Evolutionary conservation across 257 asterid species (phyloP), one percentile per base, ranked within the genome.

Genomic region (Solanum lycopersicoides): DNA sequence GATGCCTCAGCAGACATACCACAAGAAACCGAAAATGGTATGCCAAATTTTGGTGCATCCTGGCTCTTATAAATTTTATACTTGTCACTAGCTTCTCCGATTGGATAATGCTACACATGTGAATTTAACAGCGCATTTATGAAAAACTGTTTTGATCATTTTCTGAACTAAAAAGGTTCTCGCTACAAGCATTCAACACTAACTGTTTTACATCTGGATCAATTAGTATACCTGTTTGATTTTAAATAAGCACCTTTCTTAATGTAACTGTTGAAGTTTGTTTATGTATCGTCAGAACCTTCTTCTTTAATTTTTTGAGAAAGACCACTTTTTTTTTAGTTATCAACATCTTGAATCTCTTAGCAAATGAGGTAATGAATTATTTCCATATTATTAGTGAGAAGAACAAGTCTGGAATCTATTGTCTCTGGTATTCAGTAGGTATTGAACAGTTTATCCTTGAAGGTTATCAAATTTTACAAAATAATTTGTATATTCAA

Each of bases 1-100:
- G 91, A 90, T 88, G 91, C 92, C 88, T 90, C 94, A 45, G 87
- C 87, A 68, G 94, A 93, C 50, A 91, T 91, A 85, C 63, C 93
- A 79, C 91, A 91, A 71, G 95, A 89, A 65, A 88, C 89, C 41
- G 94, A 93, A 89, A 87, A 90, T 84, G 97, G 98, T 95, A 92
- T 35, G 59, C 72, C 87, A 28, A 73, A 41, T 88, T 30, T 86
- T 73, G 87, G 35, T 87, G 82, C 80, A 32, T 83, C 50, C 63
- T 45, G 74, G 20, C 11, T 79, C 84, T 74, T 42, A 35, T 75
- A 11, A 86, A 11, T 77, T 42, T 79, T 15, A 35, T 60, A 76
- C 71, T 35, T 59, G 44, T 30, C 68, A 50, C 69, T 10, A 30
- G 85, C 85, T 80, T 20, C 68, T 80, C 69, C 68, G 6, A 18